Evolutionary conservation across 169 alveolate genomes (phyloP).

Genomic region (Plasmodium relictum): DNA sequence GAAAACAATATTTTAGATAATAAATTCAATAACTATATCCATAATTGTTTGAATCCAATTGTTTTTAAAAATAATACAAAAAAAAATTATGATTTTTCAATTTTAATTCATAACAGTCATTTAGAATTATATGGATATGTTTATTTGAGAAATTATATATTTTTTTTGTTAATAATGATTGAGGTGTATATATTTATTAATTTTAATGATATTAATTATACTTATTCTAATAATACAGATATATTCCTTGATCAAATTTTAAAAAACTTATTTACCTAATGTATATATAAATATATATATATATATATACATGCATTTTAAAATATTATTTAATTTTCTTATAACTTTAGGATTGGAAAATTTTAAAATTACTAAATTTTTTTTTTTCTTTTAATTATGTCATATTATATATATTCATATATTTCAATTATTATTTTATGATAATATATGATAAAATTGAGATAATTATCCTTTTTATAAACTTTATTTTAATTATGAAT

Average conservation of each 20-base stretch:
- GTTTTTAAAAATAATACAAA: slow-evolving; percentile 36
- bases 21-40: slow-evolving; percentile 1
- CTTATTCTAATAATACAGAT: slow-evolving; percentile 62
- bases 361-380: neutral
- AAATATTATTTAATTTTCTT: neutral
- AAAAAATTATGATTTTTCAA: slow-evolving; percentile 55
- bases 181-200: slow-evolving; percentile 33
- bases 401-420: too few species aligned
- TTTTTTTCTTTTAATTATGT: too few species aligned
- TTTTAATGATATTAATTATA: slow-evolving; percentile 44
- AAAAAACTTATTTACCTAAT: slow-evolving; percentile 52
- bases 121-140: slow-evolving; percentile 56
- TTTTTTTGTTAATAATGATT: slow-evolving; percentile 49
- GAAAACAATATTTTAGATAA: neutral
- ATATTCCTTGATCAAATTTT: slow-evolving; percentile 62
- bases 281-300: neutral
- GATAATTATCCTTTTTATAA: too few species aligned
- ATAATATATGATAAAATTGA: too few species aligned
- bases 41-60: slow-evolving; percentile 41
- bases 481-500: too few species aligned
- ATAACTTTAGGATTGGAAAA: neutral
- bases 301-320: neutral
- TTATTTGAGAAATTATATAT: slow-evolving; percentile 48
- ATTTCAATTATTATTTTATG: too few species aligned
- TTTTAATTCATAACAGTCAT: slow-evolving; percentile 41